These are phyloP conservation scores for Venturia pyrina DNA, from an alignment of 2,329 filamentous ascomycete genomes.

Conservation along the genomic window DNA sequence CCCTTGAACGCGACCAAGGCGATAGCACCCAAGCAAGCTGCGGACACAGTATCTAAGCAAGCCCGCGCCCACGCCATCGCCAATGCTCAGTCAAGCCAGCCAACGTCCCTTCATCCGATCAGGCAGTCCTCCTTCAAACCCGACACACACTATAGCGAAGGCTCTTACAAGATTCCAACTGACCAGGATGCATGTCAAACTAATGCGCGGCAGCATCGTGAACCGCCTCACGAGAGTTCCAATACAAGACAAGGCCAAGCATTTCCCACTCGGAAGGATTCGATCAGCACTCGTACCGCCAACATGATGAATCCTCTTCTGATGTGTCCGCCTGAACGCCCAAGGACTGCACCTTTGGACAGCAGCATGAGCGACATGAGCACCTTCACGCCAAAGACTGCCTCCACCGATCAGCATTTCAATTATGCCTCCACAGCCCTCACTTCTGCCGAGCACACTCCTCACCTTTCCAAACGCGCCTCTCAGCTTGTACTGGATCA, in stretches of 20 bases:
- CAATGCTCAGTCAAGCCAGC: not conserved
- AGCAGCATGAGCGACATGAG: slow-evolving; percentile 20
- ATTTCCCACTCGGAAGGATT: not conserved
- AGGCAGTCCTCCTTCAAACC: slow-evolving; percentile 16
- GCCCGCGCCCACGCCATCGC: not conserved
- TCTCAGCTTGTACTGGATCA: slow-evolving; percentile 20
- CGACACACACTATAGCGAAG: not conserved
- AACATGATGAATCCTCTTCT: not conserved
- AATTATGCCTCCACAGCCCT: slow-evolving; percentile 31
- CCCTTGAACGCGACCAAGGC: slow-evolving; percentile 18
- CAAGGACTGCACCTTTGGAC: slow-evolving; percentile 6
- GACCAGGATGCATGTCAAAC: not conserved
- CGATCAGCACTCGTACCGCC: not conserved
- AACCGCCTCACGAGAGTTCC: not conserved
- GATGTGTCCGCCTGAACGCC: not conserved
- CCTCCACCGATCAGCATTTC: slow-evolving; percentile 27
- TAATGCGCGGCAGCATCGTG: not conserved
- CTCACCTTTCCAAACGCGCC: slow-evolving; percentile 29
- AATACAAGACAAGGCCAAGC: not conserved
- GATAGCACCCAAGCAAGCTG: not conserved
- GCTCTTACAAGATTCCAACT: not conserved
- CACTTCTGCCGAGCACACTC: slow-evolving; percentile 32
- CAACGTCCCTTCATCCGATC: not conserved
- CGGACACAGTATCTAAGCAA: slow-evolving; percentile 8
- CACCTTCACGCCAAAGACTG: slow-evolving; percentile 32